Conservation (phyloP, 805 yeast species). For the Nakazawaea ambrosiae region DNA sequence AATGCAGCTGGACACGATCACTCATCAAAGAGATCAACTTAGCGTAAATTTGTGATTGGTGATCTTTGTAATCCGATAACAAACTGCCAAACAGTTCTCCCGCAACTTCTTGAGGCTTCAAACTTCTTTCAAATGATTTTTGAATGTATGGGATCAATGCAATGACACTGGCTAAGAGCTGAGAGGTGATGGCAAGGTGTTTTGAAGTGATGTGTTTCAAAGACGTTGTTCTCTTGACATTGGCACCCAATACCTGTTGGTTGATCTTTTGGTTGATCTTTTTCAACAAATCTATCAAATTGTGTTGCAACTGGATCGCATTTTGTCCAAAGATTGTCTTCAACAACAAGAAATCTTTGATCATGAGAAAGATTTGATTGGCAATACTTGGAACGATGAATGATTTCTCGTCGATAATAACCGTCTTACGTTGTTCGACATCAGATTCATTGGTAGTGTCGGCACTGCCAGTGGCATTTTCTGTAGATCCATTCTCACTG, state of each 20-base stretch:
- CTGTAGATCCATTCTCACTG: slow-evolving; percentile 9
- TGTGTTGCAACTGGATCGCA: slow-evolving; percentile 31
- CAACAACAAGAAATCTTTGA: slow-evolving; percentile 51
- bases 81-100: slow-evolving; percentile 31
- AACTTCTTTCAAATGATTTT: slow-evolving; percentile 21
- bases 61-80: slow-evolving; percentile 42
- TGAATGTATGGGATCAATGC: slow-evolving; percentile 28
- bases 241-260: slow-evolving; percentile 63
- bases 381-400: slow-evolving; percentile 53
- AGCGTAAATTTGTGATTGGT: slow-evolving; percentile 53
- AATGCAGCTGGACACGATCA: slow-evolving; percentile 50
- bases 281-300: slow-evolving; percentile 38
- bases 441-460: slow-evolving; percentile 32
- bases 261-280: slow-evolving; percentile 47
- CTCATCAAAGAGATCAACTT: slow-evolving; percentile 67
- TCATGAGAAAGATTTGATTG: slow-evolving; percentile 27
- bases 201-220: slow-evolving; percentile 67
- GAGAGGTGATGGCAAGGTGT: slow-evolving; percentile 62
- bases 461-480: slow-evolving; percentile 21
- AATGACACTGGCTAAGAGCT: slow-evolving; percentile 47
- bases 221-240: slow-evolving; percentile 70
- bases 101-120: slow-evolving; percentile 23
- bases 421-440: slow-evolving; percentile 22
- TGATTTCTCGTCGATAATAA: slow-evolving; percentile 44
- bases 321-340: slow-evolving; percentile 47